Base-by-base conservation (phyloP, 441 rosid species). In the Hura crepitans region DNA sequence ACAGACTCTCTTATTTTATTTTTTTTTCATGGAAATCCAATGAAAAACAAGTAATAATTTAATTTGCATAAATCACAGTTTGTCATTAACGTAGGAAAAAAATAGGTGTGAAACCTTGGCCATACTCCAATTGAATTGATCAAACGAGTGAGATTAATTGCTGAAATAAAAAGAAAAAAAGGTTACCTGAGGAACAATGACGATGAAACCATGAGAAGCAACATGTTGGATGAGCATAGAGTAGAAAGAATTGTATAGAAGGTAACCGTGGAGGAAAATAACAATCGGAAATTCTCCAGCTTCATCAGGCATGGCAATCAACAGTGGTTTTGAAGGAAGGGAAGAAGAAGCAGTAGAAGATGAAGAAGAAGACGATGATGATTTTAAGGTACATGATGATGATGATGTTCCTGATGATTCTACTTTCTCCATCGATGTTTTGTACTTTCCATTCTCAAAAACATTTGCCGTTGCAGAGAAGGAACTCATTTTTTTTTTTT, bases 161-260 rank as follows among this genome's bases (percentile, higher is more conserved):
- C 45, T 60, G n/a, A 50, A 43, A 23, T 13, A 42, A 30, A 62
- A 59, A 10, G 23, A 17, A 2, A n/a, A 65, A 18, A 14, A 1
- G 7, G 0, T 18, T 68, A 87, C 98, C 87, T 89, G 98, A 73
- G 97, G 98, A 77, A 89, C 96, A 61, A 93, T 75, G 62, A 85
- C 76, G 69, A 93, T 86, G 89, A 87, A 93, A 66, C 98, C 98
- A 85, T 91, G 90, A 67, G 97, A 93, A 73, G 97, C 89, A 73
- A 91, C 72, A 67, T 91, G 97, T 50, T 74, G 86, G 76, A 93
- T 68, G 70, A 93, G 97, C 74, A 88, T 90, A 35, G 98, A 87
- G 79, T 93, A 93, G 83, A 93, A 93, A 23, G 86, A 71, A 76
- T 84, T 91, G 68, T 62, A 73, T 35, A 93, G 89, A 82, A 91